These are phyloP conservation scores for Oxytropis ochrocephala DNA, from an alignment of 306 rosid species.

Conservation along the genomic window DNA sequence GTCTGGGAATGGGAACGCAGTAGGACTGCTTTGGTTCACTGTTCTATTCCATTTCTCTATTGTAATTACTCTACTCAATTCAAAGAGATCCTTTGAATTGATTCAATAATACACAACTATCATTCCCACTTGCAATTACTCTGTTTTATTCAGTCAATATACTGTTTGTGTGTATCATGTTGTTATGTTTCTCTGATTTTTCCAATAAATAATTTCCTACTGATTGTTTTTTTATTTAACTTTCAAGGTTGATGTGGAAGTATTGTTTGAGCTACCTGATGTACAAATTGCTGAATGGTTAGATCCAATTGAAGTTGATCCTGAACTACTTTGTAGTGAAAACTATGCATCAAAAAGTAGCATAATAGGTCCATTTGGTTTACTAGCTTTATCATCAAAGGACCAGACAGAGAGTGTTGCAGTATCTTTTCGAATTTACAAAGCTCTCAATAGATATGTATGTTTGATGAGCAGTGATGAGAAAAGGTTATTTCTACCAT, in stretches of 20 bases:
- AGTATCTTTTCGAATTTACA: background rate
- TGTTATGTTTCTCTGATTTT: too few relatives aligned
- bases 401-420: background rate
- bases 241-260: slow-evolving; percentile 52
- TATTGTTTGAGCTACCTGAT: slow-evolving; percentile 32
- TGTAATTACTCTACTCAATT: too few relatives aligned
- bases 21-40: too few relatives aligned
- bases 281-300: slow-evolving; percentile 27
- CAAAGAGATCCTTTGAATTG: too few relatives aligned
- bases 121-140: too few relatives aligned
- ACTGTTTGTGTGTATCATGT: too few relatives aligned
- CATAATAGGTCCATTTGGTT: slow-evolving; percentile 6
- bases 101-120: too few relatives aligned
- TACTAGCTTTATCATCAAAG: background rate
- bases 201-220: too few relatives aligned
- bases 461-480: background rate
- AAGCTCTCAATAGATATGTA: background rate
- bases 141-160: too few relatives aligned
- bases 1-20: too few relatives aligned
- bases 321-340: slow-evolving; percentile 25
- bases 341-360: background rate
- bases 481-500: background rate
- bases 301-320: slow-evolving; percentile 31
- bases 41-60: too few relatives aligned
- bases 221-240: background rate